phyloP scores from a whole-genome alignment of 768 basidiomycete species.

The Kwoniella europaea region DNA sequence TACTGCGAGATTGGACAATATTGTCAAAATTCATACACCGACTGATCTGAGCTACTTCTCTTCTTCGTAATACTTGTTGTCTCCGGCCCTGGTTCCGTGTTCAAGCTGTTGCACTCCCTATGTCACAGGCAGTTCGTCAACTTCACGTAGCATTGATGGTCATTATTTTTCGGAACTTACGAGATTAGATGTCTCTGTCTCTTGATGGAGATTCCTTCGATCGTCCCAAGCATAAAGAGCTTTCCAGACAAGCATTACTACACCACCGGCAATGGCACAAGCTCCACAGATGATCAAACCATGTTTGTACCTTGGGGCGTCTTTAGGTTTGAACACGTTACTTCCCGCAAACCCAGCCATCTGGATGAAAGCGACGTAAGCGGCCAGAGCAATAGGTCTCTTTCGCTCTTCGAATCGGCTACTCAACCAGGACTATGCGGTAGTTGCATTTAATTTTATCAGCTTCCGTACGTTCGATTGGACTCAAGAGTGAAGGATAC shows the following conservation, averaged over 20 bases:
- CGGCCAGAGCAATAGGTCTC: slow-evolving; percentile 26
- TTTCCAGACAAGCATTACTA: slow-evolving; percentile 30
- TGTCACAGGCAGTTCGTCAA: not conserved
- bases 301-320: slow-evolving; percentile 28
- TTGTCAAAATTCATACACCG: not conserved
- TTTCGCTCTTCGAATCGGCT: slow-evolving; percentile 30
- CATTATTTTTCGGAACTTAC: not conserved
- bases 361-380: slow-evolving; percentile 30
- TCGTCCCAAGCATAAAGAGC: slow-evolving; percentile 26
- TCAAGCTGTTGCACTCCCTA: not conserved
- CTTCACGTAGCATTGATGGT: too few relatives aligned
- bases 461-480: not conserved
- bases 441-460: not conserved
- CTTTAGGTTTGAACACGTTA: slow-evolving; percentile 28
- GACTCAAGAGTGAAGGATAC: not conserved
- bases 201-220: not conserved
- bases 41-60: slow-evolving; percentile 5
- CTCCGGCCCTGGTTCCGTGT: not conserved
- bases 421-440: slow-evolving; percentile 26
- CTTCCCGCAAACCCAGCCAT: slow-evolving; percentile 34
- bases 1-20: not conserved
- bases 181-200: not conserved
- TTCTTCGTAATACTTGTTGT: slow-evolving; percentile 9
- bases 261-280: slow-evolving; percentile 21
- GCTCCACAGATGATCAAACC: slow-evolving; percentile 31